Evolutionary conservation across 2,329 filamentous ascomycete species (phyloP).

Genomic region (Lachnellula suecica): DNA sequence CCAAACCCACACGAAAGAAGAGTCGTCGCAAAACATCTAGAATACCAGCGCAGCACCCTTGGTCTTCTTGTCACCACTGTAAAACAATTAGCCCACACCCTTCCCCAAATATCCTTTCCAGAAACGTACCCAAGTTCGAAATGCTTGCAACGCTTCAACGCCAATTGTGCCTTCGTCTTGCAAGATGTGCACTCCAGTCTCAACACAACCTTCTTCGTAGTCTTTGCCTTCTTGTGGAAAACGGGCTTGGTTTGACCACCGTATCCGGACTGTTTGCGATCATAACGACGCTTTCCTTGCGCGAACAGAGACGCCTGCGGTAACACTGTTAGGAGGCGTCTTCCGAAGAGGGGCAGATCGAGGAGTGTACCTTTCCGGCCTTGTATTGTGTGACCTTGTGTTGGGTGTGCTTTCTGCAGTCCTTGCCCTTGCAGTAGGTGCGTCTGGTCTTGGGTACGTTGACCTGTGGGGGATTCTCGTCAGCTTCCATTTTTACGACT

Average conservation of each 20-base stretch:
- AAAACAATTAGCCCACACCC: slow-evolving; percentile 40
- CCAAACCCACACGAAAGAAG: slow-evolving; percentile 27
- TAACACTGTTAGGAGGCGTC: slow-evolving; percentile 26
- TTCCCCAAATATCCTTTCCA: neutral
- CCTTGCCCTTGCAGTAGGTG: slow-evolving; percentile 97
- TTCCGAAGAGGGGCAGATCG: neutral
- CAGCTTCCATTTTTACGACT: slow-evolving; percentile 17
- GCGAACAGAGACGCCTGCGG: slow-evolving; percentile 82
- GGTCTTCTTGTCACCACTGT: slow-evolving; percentile 99
- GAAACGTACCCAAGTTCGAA: slow-evolving; percentile 93
- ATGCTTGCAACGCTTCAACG: slow-evolving; percentile 99
- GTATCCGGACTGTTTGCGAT: slow-evolving; percentile 98
- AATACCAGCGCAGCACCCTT: slow-evolving; percentile 99
- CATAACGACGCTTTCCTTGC: slow-evolving; percentile 99
- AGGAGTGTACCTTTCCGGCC: slow-evolving; percentile 73
- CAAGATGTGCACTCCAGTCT: slow-evolving; percentile 95
- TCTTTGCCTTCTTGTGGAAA: slow-evolving; percentile 99
- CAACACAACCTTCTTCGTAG: slow-evolving; percentile 99
- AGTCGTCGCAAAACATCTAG: slow-evolving; percentile 59
- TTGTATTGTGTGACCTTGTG: slow-evolving; percentile 98
- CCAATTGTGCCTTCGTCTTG: slow-evolving; percentile 98
- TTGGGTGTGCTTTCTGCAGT: slow-evolving; percentile 88
- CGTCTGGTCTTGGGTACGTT: slow-evolving; percentile 98
- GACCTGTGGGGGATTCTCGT: slow-evolving; percentile 52
- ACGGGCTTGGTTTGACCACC: slow-evolving; percentile 99